Percentiles rank a stretch among this genome's conserved stretches.
phyloP scores from a whole-genome alignment of 129 eudicot species.

The Tagetes patula region DNA sequence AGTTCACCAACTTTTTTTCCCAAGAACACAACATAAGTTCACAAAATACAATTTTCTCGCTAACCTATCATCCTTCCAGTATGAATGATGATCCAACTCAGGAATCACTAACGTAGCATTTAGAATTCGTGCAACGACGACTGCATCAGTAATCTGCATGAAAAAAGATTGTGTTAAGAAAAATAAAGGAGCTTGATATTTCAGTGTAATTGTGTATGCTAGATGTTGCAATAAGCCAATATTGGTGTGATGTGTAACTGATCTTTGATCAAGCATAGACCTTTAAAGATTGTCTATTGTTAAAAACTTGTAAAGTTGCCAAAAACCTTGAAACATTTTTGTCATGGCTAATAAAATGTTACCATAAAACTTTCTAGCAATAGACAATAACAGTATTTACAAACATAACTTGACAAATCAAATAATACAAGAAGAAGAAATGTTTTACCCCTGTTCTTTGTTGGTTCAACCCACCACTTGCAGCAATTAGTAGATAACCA shows the following conservation, averaged over 20 bases:
- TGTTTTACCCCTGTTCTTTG: slow-evolving; percentile 89
- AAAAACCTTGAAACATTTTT: background rate
- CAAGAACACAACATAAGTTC: background rate
- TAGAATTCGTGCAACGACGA: slow-evolving; percentile 89
- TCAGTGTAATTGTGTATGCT: background rate
- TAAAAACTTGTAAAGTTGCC: background rate
- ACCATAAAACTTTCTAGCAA: background rate
- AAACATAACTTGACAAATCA: background rate
- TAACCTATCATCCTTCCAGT: slow-evolving; percentile 95
- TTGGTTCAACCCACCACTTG: slow-evolving; percentile 97
- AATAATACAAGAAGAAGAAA: background rate
- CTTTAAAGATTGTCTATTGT: background rate
- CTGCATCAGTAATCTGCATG: slow-evolving; percentile 90
- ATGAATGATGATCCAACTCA: slow-evolving; percentile 92
- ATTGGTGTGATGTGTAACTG: no score
- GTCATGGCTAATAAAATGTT: background rate
- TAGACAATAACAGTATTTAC: background rate
- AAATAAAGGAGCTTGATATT: background rate
- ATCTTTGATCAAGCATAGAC: no score
- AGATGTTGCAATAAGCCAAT: no score
- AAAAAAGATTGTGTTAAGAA: slow-evolving; percentile 1
- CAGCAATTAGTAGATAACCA: slow-evolving; percentile 88
- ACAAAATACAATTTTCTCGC: slow-evolving; percentile 26
- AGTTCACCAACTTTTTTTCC: background rate
- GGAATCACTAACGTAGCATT: slow-evolving; percentile 96